Base-by-base conservation (phyloP, 306 rosid species). In the Astragalus glycyphyllos region DNA sequence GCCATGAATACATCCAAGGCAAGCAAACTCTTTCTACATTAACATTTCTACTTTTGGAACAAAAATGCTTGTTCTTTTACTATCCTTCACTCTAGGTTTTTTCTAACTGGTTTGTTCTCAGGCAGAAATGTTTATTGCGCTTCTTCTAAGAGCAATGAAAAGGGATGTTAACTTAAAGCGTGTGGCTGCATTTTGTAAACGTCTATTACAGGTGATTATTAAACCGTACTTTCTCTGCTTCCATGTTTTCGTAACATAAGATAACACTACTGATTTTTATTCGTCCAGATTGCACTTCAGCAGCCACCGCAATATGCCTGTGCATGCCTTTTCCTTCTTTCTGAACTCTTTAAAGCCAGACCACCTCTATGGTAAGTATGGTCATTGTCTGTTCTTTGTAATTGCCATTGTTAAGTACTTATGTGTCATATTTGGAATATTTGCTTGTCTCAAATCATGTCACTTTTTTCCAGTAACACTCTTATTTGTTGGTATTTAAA, bases 271-370 rank as follows among this genome's bases (percentile, higher is more conserved):
- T 74, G 37, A 15, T 8, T 34, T 48, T 75, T 65, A n/a, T 65
- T 58, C 58, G 11, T 53, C 68, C 96, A 94, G 99, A 71, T 94
- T 40, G 91, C 97, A 3, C 97, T 94, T 77, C 99, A 94, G 78
- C 97, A 91, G 83, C 97, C 96, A 2, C 92, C 99, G 48, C 99
- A 91, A 50, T 91, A 81, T 82, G 88, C 96, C n/a, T 94, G 99
- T 66, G 97, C 96, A 34, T 91, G 91, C 75, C 89, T 94, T 54
- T 94, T 94, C 78, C 92, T 94, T 79, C 92, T 94, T 40, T 94
- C 99, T 50, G 99, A 94, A 83, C 91, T 86, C 78, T 90, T 94
- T 66, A 94, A 87, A 83, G 92, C 96, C 48, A 89, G 97, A 72
- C 96, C 97, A 4, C 89, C 84, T 6, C 82, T 91, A 72, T 89